These are phyloP conservation scores for Exophiala sp. DNA, from an alignment of 2,329 filamentous ascomycete species.

Conservation along the genomic window DNA sequence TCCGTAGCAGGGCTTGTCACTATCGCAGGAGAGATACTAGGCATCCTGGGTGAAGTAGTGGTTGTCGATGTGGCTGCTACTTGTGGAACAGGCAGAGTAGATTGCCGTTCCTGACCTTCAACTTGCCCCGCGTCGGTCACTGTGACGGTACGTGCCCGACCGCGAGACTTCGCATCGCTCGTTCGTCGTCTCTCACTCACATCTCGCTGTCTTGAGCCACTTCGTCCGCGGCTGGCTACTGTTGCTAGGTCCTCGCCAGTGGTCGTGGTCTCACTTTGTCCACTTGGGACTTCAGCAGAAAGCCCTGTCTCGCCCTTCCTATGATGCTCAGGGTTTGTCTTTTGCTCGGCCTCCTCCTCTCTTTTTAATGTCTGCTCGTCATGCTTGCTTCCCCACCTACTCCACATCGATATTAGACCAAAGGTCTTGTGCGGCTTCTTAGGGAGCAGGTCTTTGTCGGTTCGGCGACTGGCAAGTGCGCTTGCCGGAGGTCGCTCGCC, in stretches of 20 bases:
- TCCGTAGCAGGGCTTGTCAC: background rate
- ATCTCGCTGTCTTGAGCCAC: slow-evolving; percentile 3
- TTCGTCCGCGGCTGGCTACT: background rate
- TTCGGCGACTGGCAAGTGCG: slow-evolving; percentile 70
- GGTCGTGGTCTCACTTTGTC: background rate
- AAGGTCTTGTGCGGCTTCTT: slow-evolving; percentile 61
- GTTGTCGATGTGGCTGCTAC: background rate
- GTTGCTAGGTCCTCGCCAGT: background rate
- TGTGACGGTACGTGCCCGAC: slow-evolving; percentile 19
- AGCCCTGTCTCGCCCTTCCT: background rate
- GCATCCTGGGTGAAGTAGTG: background rate
- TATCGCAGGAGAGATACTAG: background rate
- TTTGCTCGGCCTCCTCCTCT: slow-evolving; percentile 25
- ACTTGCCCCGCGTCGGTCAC: slow-evolving; percentile 26
- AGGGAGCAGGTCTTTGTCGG: slow-evolving; percentile 39
- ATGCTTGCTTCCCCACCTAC: slow-evolving; percentile 81
- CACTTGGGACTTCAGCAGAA: background rate
- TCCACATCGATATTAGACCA: slow-evolving; percentile 81
- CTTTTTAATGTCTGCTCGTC: slow-evolving; percentile 67
- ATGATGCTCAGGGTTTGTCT: slow-evolving; percentile 3
- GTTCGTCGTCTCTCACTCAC: slow-evolving; percentile 8
- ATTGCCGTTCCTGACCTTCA: slow-evolving; percentile 11
- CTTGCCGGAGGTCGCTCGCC: slow-evolving; percentile 80
- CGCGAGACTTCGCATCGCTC: slow-evolving; percentile 8
- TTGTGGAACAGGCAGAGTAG: background rate